Evolutionary conservation across 164 flowering plant species (phyloP), one percentile per base, ranked within the genome.

Genomic region (Vitis rotundifolia): DNA sequence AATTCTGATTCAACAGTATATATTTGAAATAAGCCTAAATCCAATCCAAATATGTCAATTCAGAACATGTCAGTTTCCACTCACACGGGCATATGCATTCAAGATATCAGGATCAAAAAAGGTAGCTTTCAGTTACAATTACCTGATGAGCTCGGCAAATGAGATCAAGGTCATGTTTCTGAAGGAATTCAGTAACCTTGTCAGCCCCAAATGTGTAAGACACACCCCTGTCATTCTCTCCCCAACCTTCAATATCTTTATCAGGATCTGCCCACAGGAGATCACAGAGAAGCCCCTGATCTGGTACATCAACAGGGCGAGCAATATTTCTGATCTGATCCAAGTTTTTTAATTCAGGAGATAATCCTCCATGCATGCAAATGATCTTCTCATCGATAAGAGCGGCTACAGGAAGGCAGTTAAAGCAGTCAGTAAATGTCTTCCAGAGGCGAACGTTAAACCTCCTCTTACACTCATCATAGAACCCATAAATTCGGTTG

Each of bases 121-220:
- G 59, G 10, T n/a, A 26, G 19, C 2, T 63, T 58, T 19, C 47
- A 51, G 50, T 29, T 49, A 37, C 61, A 19, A 52, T 73, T 72
- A 86, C 91, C 89, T 88, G 89, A 73, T 88, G 89, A 52, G 89
- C 89, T 44, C 91, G 84, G 71, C 91, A 88, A 37, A 88, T 68
- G 28, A 87, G 88, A 76, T 88, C 89, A 64, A 88, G 85, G 61
- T 84, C 89, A 74, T 84, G 91, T 66, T 81, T 84, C 61, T 81
- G 71, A 64, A 88, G 89, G 49, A 88, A 88, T 48, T 88, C 88
- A 61, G 80, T 54, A 71, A 88, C 88, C 63, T 61, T 78, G 74
- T 88, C 91, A 64, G 85, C 76, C 28, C 91, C 91, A 76, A 87
- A 87, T n/a, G 87, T 85, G 64, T 72, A 87, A 12, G 90, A 87